phyloP scores from a whole-genome alignment of 2,329 filamentous ascomycete species.

The Cladobotryum mycophilum region DNA sequence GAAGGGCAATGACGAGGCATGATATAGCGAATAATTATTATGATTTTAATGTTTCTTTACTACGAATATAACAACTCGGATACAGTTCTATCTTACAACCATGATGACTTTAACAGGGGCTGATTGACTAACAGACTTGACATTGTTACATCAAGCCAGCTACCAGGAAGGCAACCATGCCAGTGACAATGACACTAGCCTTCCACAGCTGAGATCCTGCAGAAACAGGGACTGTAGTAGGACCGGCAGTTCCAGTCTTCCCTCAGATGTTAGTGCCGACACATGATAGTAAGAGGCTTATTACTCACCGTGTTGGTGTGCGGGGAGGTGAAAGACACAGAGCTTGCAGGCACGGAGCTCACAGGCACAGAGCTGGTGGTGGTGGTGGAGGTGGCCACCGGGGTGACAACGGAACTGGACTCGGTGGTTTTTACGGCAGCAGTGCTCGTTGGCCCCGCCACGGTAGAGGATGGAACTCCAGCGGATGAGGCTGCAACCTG shows the following conservation, averaged over 20 bases:
- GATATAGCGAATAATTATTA: neutral
- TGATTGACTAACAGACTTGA: neutral
- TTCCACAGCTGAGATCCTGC: conserved; percentile 5
- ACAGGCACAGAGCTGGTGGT: neutral
- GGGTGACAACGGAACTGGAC: neutral
- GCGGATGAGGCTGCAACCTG: too few species aligned
- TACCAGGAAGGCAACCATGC: conserved; percentile 6
- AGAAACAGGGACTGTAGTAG: conserved; percentile 9
- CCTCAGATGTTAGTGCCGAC: neutral
- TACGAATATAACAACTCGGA: neutral
- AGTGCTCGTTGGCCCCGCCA: conserved; percentile 7
- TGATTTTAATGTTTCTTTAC: too few species aligned
- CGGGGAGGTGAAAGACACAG: conserved; percentile 3
- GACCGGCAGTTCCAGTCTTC: neutral
- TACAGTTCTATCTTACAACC: neutral
- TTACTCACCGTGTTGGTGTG: neutral
- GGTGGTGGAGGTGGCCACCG: conserved; percentile 3
- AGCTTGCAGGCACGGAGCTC: neutral
- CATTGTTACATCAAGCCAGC: conserved; percentile 15
- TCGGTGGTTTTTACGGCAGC: conserved; percentile 4
- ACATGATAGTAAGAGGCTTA: neutral
- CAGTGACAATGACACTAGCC: conserved; percentile 10
- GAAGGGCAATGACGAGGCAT: neutral
- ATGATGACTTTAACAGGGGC: neutral
- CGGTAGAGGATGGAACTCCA: neutral